Evolutionary conservation across 2,329 filamentous ascomycete species (phyloP).

Genomic region (Fusarium sublunatum): DNA sequence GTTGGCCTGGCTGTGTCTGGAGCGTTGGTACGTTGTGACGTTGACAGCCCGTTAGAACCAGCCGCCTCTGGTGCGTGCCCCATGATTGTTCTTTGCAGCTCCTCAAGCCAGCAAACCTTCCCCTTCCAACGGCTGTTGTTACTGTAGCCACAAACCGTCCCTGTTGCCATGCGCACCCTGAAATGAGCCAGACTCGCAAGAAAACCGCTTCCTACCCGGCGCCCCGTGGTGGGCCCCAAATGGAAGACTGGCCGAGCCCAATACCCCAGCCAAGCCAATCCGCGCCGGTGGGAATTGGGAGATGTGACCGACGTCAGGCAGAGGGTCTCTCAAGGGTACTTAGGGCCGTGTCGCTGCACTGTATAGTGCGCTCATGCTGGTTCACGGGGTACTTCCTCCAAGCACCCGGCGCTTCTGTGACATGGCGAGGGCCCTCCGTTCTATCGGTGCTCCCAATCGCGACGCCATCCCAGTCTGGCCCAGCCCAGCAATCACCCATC

Average conservation of each 20-base stretch:
- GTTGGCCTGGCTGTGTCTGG: slow-evolving; percentile 22
- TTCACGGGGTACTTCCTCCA: slow-evolving; percentile 16
- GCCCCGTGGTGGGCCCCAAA: slow-evolving; percentile 28
- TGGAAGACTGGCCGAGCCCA: slow-evolving; percentile 27
- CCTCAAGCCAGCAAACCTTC: slow-evolving; percentile 4
- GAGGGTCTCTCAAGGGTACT: slow-evolving; percentile 32
- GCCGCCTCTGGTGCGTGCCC: background rate
- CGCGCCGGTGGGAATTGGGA: slow-evolving; percentile 34
- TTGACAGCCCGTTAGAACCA: slow-evolving; percentile 24
- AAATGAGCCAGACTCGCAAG: slow-evolving; percentile 10
- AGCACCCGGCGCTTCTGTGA: slow-evolving; percentile 33
- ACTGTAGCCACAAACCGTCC: slow-evolving; percentile 17
- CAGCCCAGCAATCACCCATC: slow-evolving; percentile 15
- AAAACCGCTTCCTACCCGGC: slow-evolving; percentile 26
- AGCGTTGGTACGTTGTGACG: slow-evolving; percentile 28
- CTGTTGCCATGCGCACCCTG: slow-evolving; percentile 25
- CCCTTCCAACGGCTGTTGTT: slow-evolving; percentile 19
- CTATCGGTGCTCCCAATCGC: slow-evolving; percentile 41
- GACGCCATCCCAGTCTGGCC: slow-evolving; percentile 17
- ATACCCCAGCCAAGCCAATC: slow-evolving; percentile 34
- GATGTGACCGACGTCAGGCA: slow-evolving; percentile 34
- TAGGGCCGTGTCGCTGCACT: slow-evolving; percentile 38
- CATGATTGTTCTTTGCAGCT: slow-evolving; percentile 14
- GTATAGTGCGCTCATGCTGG: slow-evolving; percentile 21
- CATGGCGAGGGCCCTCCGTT: slow-evolving; percentile 35